Evolutionary conservation across 1,139 yeast species (phyloP), one percentile per base, ranked within the genome.

Genomic region (Zygosaccharomyces pseudobailii): DNA sequence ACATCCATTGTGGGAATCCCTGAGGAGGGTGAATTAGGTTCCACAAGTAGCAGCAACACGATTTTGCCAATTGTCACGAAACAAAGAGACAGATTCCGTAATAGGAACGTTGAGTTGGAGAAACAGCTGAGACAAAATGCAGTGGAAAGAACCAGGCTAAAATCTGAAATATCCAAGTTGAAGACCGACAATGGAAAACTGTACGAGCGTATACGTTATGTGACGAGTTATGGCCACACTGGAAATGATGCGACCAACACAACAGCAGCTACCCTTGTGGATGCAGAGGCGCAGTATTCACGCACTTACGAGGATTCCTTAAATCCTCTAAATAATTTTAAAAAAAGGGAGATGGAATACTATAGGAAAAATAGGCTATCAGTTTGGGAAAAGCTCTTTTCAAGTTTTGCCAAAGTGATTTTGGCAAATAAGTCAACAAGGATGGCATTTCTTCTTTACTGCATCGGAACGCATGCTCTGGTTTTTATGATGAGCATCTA

Each of bases 21-120:
- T 3, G 72, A 65, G 46, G 71, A 67, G 32, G 48, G 53, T 5
- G 68, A 62, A 34, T 45, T 46, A 13, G 36, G 50, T 6, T 13
- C 55, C 5, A 40, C 42, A 38, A 42, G 56, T 44, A 51, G 51
- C 50, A 54, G 54, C 36, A 53, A 49, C 21, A 76, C 88, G 0
- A 83, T 92, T 36, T 69, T 92, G 40, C 95, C 96, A 0, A 88
- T 92, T 45, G 81, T 92, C 28, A 89, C 97, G 21, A 90, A 92
- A 60, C 98, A 92, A 69, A 79, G 98, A 65, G 97, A 92, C 65
- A 73, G 97, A 54, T 89, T 90, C 72, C 80, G 95, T 57, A 78
- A 80, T 27, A 76, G 90, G 49, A 88, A 85, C 58, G 78, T 77
- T 47, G 96, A 88, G 61, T 73, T 92, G 44, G 97, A 92, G 63